phyloP scores from a whole-genome alignment of 768 basidiomycete genomes.

The Tylopilus felleus region DNA sequence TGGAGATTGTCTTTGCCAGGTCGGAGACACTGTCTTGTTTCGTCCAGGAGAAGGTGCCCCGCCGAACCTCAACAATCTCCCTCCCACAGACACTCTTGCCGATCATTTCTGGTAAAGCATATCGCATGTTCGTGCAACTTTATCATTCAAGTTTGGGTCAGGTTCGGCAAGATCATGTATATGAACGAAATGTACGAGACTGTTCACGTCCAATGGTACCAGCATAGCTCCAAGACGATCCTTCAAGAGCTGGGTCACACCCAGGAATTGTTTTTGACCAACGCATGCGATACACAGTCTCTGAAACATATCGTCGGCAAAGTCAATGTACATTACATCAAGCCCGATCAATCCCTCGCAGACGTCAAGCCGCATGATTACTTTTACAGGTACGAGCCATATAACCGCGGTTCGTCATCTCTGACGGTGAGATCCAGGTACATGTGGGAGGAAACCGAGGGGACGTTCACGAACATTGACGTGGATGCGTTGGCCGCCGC shows the following conservation, averaged over 20 bases:
- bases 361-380: slow-evolving; percentile 39
- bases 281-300: slow-evolving; percentile 47
- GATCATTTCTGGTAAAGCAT: slow-evolving; percentile 61
- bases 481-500: slow-evolving; percentile 14
- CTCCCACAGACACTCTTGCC: slow-evolving; percentile 40
- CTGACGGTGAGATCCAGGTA: slow-evolving; percentile 37
- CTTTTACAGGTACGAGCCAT: slow-evolving; percentile 52
- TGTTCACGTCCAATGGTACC: slow-evolving; percentile 72
- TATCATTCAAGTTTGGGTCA: slow-evolving; percentile 24
- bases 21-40: slow-evolving; percentile 61
- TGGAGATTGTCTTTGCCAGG: slow-evolving; percentile 34
- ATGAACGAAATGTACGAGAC: slow-evolving; percentile 41
- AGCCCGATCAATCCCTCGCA: slow-evolving; percentile 23
- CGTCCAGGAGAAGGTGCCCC: slow-evolving; percentile 38
- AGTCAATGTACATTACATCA: slow-evolving; percentile 40
- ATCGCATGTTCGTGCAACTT: neutral
- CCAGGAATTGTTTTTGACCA: slow-evolving; percentile 62
- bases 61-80: slow-evolving; percentile 36
- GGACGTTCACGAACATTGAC: slow-evolving; percentile 45
- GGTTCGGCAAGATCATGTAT: slow-evolving; percentile 67
- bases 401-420: neutral
- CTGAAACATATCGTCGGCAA: slow-evolving; percentile 46
- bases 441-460: slow-evolving; percentile 44
- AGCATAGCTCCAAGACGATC: slow-evolving; percentile 63
- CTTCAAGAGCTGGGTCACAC: slow-evolving; percentile 57